Base-by-base conservation (phyloP, 371 early-diverging fungal genomes). In the Mucor circinelloides region DNA sequence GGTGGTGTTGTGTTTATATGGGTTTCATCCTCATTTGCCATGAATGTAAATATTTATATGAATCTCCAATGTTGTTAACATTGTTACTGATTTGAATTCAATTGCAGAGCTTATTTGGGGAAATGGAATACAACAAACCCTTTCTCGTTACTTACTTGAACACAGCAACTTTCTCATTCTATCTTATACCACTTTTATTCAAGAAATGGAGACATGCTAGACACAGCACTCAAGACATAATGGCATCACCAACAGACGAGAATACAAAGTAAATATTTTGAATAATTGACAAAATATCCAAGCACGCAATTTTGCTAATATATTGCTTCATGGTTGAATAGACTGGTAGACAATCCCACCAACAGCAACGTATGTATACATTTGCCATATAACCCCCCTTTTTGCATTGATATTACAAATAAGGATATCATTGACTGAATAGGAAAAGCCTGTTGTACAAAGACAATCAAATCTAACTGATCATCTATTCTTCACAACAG, bases 131-230 rank as follows among this genome's bases (percentile, higher is more conserved):
- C 77, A 85, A 87, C 73, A 87, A 85, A 48, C 92, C 93, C 1
- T 91, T 91, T 72, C 83, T 90, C 21, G 73, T 93, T 55, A 93
- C 92, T 9, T 92, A 90, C 74, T 46, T 90, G 57, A 91, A 90
- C 74, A 90, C 91, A 1, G 84, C 85, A 2, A 79, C 89, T 1
- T 91, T 91, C 71, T 87, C 92, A n/a, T 70, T 92, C 36, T 90
- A 92, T 61, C 79, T 92, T 46, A 64, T 89, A 21, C 78, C 78
- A n/a, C 58, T 67, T 9, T 60, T 77, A 48, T 68, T 73, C 15
- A 73, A 76, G 52, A 30, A 48, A 40, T 25, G n/a, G 12, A 64
- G 57, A n/a, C 54, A 55, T 2, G 17, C 15, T 9, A 27, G 15
- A 27, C 27, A 27, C 30, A 32, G 2, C n/a, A 38, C 38, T 25